Evolutionary conservation across 352 stramenopile genomes (phyloP), one percentile per base, ranked within the genome.

Genomic region (Detonula confervacea): DNA sequence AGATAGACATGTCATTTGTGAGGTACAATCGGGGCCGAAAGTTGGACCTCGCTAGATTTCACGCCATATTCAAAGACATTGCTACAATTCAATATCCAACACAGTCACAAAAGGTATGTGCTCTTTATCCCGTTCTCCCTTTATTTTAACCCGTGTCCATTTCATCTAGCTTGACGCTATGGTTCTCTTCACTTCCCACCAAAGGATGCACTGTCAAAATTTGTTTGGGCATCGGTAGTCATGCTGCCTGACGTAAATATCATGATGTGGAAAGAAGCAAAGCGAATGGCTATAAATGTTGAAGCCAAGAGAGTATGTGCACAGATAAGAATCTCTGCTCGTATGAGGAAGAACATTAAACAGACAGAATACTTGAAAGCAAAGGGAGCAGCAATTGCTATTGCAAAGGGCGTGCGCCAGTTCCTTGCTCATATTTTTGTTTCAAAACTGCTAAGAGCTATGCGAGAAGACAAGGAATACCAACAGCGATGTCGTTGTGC

Each of bases 201-300:
- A 46, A 57, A 62, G 68, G 37, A 73, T 77, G 65, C 74, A 33
- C 55, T 77, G 9, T 46, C 33, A 5, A 73, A 77, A 51, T 29
- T 77, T 22, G 54, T 87, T 12, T 80, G 81, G 67, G 37, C 37
- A 52, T 81, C 73, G 33, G 57, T 86, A 27, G 78, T 83, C 18
- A 79, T 80, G 72, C 55, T 86, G 14, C 60, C 71, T 9, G 64
- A 82, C 61, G 78, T 86, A 3, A 86, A 86, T 67, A 51, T 12
- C 14, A 77, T 86, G 52, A 83, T 80, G 63, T 90, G 83, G 83
- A 77, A 60, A 25, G 80, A 87, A 60, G 80, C 83, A 11, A 82
- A 87, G 47, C 52, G 55, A 20, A 80, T 88, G 63, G 85, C 85
- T 14, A 83, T 91, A n/a, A n/a, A 82, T 27, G 29, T 54, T n/a